Base-by-base conservation (phyloP, 805 yeast species). In the Hanseniaspora clermontiae region DNA sequence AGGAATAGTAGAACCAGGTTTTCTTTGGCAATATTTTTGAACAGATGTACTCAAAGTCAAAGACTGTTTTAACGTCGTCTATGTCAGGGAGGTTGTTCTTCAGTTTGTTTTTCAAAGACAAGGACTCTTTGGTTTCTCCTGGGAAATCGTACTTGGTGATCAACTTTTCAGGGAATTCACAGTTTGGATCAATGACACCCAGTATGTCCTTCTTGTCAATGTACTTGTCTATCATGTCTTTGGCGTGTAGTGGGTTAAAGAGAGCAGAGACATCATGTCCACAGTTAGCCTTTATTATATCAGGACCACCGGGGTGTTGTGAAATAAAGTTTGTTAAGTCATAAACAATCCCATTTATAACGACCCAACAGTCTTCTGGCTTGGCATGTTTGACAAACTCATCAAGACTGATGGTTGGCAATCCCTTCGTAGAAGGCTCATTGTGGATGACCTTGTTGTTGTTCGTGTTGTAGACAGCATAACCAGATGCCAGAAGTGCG, bases 1-100 rank as follows among this genome's bases (percentile, higher is more conserved):
- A 80, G 4, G 95, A 84, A 67, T 89, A 91, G 69, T 91, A 91
- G 14, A 93, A 93, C 95, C 97, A 87, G 0, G 93, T 97, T 36
- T 79, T 77, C 56, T 79, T 81, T 34, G 87, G 78, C 75, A 91
- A 73, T 37, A 87, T 84, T 59, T 82, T 78, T 51, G 87, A 76
- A 3, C 97, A 97, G 47, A 91, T 80, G 62, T 79, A 77, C 68
- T 91, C 97, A 65, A 91, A 89, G 68, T 91, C 97, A 63, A 81
- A 83, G 59, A 87, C 63, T 64, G 93, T 91, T 66, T 82, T 80
- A 58, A 90, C 77, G 62, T 80, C 81, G 8, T 79, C 73, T 42
- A 91, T 65, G 15, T 81, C 81, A 1, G 97, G 97, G 68, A 78
- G 80, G 57, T 74, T 71, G 37, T 72, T 75, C 46, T 64, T 64